Base-by-base conservation (phyloP, 75 land plant species). In the Ceratopteris richardii region DNA sequence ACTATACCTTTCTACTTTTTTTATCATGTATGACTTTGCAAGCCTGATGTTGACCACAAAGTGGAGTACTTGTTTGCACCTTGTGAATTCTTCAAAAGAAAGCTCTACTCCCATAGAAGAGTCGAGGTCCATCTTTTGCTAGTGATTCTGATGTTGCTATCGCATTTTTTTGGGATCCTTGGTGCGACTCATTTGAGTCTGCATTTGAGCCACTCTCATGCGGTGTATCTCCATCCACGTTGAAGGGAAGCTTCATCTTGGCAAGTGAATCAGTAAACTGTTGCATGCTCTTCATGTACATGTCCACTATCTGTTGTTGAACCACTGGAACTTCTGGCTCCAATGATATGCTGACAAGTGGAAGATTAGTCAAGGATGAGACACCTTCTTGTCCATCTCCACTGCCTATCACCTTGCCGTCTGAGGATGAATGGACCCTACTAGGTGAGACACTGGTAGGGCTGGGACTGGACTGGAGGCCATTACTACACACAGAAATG, bases 221-320 rank as follows among this genome's bases (percentile, higher is more conserved):
- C 37, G 3, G 37, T 33, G 37, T 33, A 9, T 3, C 44, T 0
- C 58, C 77, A 29, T 73, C 74, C 21, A 78, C 39, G 44, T 82
- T 71, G 70, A 82, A 74, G 1, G 86, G 90, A 1, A 86, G 80
- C 69, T 86, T 79, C 90, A 86, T 86, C 55, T 82, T 82, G 18
- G 80, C 77, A 66, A 86, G 36, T 2, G 90, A 82, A 50, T 86
- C 90, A 0, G 86, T 79, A 46, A 86, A 86, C 37, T 86, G 90
- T 12, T 86, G 90, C 90, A 86, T 86, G 59, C 90, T 86, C 56
- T 66, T 79, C 86, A 79, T 82, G 60, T 86, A 86, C 90, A 86
- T 80, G 60, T 82, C 83, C 23, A 86, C 83, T 46, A 86, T 86
- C 31, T 86, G 82, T 25, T 86, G 69, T 46, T 46, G 48, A 77